These are phyloP conservation scores for Populus trichocarpa DNA, from an alignment of 441 rosid genomes.

Conservation along the genomic window DNA sequence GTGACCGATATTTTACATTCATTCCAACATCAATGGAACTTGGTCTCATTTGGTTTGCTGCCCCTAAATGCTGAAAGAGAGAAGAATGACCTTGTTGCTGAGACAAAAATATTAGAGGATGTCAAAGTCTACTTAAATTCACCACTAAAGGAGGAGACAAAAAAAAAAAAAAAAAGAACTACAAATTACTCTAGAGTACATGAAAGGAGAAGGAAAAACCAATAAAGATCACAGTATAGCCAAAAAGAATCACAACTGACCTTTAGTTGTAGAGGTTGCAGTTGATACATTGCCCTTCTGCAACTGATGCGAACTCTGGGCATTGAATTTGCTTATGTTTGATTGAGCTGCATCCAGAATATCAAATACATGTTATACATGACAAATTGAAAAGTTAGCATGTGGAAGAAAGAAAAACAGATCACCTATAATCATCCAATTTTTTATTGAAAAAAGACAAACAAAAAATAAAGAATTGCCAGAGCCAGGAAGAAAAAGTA, in stretches of 20 bases:
- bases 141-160: neutral
- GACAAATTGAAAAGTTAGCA: too few relatives aligned
- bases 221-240: neutral
- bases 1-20: neutral
- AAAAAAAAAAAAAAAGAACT: neutral
- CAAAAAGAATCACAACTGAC: constrained; percentile 7
- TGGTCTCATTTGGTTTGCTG: constrained; percentile 56
- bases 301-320: constrained; percentile 28
- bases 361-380: neutral
- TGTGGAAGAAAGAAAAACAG: neutral
- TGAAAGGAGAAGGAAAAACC: neutral
- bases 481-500: constrained; percentile 17
- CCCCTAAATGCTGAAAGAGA: constrained; percentile 73
- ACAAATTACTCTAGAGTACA: neutral
- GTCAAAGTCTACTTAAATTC: constrained; percentile 10
- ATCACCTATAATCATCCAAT: neutral
- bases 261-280: constrained; percentile 44
- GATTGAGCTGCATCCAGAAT: constrained; percentile 32
- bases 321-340: constrained; percentile 19
- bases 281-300: constrained; percentile 30
- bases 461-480: constrained; percentile 5
- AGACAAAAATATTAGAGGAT: constrained; percentile 21
- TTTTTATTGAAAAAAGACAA: neutral
- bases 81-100: constrained; percentile 71
- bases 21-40: constrained; percentile 28